A percentile compares a stretch with the other conserved stretches of the same genome.
Evolutionary conservation across 2,329 filamentous ascomycete genomes (phyloP).

Genomic region (Pseudogymnoascus sp.): DNA sequence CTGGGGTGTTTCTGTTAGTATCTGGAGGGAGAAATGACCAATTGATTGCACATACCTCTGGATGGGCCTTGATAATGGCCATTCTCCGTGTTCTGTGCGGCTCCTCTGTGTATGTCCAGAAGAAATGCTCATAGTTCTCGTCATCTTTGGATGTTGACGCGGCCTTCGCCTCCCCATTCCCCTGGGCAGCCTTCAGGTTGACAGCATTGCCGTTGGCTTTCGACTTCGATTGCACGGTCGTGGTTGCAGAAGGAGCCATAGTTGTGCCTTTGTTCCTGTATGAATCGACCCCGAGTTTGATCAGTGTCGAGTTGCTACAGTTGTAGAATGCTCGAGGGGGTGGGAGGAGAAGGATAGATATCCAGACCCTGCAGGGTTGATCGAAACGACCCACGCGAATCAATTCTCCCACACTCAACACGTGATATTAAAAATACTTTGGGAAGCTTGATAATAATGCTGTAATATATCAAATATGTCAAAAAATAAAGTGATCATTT

Average conservation of each 20-base stretch:
- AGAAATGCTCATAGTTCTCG: conserved; percentile 53
- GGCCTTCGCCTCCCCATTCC: conserved; percentile 11
- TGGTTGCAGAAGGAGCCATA: not conserved
- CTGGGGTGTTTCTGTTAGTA: conserved; percentile 36
- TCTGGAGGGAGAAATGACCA: not conserved
- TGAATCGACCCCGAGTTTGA: not conserved
- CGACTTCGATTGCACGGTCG: not conserved
- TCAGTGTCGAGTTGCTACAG: not conserved
- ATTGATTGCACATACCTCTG: conserved; percentile 57
- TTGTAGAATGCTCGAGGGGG: not conserved
- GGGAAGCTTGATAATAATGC: not conserved
- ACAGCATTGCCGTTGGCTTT: not conserved
- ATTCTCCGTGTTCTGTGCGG: conserved; percentile 84
- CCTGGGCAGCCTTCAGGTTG: not conserved
- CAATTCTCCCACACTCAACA: conserved; percentile 1
- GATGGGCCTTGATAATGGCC: conserved; percentile 96
- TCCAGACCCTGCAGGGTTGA: not conserved
- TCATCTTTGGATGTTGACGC: conserved; percentile 17
- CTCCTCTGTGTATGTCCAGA: conserved; percentile 99
- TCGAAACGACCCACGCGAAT: conserved; percentile 7
- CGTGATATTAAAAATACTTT: not conserved
- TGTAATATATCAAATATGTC: not conserved
- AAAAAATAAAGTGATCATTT: not conserved
- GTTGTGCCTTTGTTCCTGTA: not conserved
- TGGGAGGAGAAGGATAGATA: not conserved